phyloP scores from a whole-genome alignment of 106 monocot species.

The Allium cepa region DNA sequence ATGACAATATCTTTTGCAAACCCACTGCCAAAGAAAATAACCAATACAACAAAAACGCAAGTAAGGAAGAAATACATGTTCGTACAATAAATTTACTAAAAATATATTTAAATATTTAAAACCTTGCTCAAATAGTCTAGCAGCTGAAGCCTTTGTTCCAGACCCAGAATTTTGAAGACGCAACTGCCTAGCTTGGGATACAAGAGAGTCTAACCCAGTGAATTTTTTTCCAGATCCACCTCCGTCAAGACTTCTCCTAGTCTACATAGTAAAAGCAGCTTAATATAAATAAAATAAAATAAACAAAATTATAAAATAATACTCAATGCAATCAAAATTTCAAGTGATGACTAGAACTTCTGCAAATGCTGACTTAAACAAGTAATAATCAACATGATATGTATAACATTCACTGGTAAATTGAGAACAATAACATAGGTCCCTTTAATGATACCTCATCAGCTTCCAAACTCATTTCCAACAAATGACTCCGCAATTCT shows the following conservation, averaged over 20 bases:
- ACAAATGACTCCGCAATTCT: slow-evolving; percentile 61
- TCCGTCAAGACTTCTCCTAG: slow-evolving; percentile 84
- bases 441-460: slow-evolving; percentile 56
- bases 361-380: background rate
- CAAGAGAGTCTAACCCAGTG: slow-evolving; percentile 69
- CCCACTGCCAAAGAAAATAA: slow-evolving; percentile 59
- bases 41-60: background rate
- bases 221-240: slow-evolving; percentile 64
- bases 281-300: slow-evolving; percentile 2
- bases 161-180: slow-evolving; percentile 61
- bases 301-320: background rate
- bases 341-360: background rate
- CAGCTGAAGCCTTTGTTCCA: slow-evolving; percentile 77
- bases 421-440: background rate
- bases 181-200: slow-evolving; percentile 64
- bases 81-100: background rate
- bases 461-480: slow-evolving; percentile 86
- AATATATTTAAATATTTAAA: background rate
- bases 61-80: background rate
- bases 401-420: background rate
- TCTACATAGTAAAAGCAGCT: slow-evolving; percentile 29
- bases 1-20: slow-evolving; percentile 92
- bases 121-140: slow-evolving; percentile 97
- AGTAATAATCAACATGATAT: too few relatives aligned
- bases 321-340: background rate